Evolutionary conservation across 495 filamentous ascomycete species (phyloP).

Genomic region (Tuber brumale): DNA sequence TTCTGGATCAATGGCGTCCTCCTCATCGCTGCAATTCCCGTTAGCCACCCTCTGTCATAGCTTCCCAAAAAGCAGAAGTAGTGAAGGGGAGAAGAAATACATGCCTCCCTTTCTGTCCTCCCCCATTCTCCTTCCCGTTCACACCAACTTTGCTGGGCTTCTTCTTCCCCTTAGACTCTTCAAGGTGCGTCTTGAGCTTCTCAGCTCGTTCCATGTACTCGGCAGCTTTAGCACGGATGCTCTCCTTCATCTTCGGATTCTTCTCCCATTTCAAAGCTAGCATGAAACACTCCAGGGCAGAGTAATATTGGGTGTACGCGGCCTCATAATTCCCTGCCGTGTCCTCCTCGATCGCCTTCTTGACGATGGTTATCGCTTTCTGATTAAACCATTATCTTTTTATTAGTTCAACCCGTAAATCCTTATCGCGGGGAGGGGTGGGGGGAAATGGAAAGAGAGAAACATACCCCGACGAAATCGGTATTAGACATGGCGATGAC

Average conservation of each 20-base stretch:
- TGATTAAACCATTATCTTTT: constrained; percentile 2
- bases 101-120: constrained; percentile 54
- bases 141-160: constrained; percentile 76
- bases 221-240: constrained; percentile 83
- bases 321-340: constrained; percentile 93
- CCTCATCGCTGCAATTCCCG: constrained; percentile 51
- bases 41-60: background rate
- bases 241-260: constrained; percentile 89
- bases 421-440: background rate
- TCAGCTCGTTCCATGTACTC: constrained; percentile 99
- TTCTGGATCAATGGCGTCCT: constrained; percentile 73
- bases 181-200: constrained; percentile 87
- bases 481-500: constrained; percentile 77
- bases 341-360: constrained; percentile 94
- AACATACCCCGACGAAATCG: constrained; percentile 69
- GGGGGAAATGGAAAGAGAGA: background rate
- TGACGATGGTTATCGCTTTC: constrained; percentile 85
- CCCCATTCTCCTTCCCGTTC: constrained; percentile 57
- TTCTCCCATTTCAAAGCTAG: constrained; percentile 98
- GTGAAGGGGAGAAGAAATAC: constrained; percentile 29
- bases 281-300: constrained; percentile 91
- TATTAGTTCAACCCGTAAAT: background rate
- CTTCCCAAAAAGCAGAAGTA: background rate
- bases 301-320: constrained; percentile 91
- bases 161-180: constrained; percentile 63